Evolutionary conservation across 2,329 filamentous ascomycete species (phyloP).

Genomic region (Chaetomiaceae sp.): DNA sequence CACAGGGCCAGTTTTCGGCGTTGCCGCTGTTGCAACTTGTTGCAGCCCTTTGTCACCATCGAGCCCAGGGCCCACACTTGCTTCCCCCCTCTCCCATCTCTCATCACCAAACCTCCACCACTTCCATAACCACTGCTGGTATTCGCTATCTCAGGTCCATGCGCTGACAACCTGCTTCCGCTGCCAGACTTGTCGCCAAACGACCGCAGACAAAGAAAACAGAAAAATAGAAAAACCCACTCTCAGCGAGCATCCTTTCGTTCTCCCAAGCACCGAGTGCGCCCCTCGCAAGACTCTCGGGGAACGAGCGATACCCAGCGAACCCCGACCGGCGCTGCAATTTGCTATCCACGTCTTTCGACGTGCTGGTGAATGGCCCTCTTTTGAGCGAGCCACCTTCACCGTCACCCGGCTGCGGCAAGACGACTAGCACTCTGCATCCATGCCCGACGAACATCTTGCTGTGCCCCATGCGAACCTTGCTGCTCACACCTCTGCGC

Average conservation of each 20-base stretch:
- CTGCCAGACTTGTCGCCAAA: conserved; percentile 15
- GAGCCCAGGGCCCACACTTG: not conserved
- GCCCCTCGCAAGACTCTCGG: not conserved
- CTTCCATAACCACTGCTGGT: not conserved
- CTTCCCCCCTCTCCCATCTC: not conserved
- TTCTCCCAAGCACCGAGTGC: not conserved
- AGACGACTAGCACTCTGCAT: conserved; percentile 23
- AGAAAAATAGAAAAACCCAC: conserved; percentile 16
- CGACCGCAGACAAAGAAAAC: conserved; percentile 14
- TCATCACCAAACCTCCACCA: not conserved
- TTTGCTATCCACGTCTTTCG: not conserved
- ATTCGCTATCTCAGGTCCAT: not conserved
- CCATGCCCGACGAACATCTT: conserved; percentile 28
- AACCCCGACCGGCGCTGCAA: not conserved
- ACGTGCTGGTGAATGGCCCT: conserved; percentile 24
- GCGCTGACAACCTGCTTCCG: conserved; percentile 8
- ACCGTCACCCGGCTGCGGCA: conserved; percentile 17
- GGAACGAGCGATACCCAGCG: not conserved
- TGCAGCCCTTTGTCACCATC: conserved; percentile 2
- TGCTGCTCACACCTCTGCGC: conserved; percentile 25
- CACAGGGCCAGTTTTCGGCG: not conserved
- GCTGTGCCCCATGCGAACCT: conserved; percentile 26
- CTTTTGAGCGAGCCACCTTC: conserved; percentile 19
- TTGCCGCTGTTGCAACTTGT: not conserved
- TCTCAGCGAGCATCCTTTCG: conserved; percentile 17